phyloP scores from a whole-genome alignment of 2,329 filamentous ascomycete species.

The Fusarium cyanostomum region DNA sequence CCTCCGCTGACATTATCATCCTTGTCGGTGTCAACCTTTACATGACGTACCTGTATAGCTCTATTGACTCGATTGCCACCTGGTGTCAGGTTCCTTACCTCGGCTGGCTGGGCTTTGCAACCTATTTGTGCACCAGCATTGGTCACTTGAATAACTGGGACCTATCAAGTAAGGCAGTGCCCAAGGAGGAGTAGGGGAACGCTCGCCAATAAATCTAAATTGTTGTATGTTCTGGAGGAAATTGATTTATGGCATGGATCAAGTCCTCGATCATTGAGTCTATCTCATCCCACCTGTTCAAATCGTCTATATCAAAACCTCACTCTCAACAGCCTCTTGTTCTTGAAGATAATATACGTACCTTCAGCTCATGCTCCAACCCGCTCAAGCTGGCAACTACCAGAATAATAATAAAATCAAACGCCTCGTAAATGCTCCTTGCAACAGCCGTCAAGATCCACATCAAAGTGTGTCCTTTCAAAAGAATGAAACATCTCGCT shows the following conservation, averaged over 20 bases:
- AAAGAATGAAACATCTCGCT: background rate
- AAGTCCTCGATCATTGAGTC: background rate
- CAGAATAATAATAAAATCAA: constrained; percentile 11
- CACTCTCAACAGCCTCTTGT: background rate
- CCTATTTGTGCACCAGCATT: constrained; percentile 79
- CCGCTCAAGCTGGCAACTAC: background rate
- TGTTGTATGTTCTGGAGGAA: background rate
- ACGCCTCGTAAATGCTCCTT: constrained; percentile 37
- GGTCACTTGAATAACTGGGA: constrained; percentile 77
- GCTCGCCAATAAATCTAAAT: constrained; percentile 4
- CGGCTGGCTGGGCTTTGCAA: constrained; percentile 87
- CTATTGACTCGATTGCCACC: constrained; percentile 76
- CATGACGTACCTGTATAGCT: constrained; percentile 78
- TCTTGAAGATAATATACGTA: background rate
- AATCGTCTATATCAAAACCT: constrained; percentile 9
- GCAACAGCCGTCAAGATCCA: constrained; percentile 1
- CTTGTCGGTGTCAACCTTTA: constrained; percentile 78
- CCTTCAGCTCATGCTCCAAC: constrained; percentile 14
- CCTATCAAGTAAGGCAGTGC: constrained; percentile 48
- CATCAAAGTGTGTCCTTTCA: constrained; percentile 13
- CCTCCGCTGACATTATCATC: constrained; percentile 77
- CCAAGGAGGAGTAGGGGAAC: constrained; percentile 38
- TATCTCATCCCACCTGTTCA: constrained; percentile 1
- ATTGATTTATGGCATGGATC: background rate
- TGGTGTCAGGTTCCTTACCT: constrained; percentile 84